Evolutionary conservation across 2,329 filamentous ascomycete genomes (phyloP), one percentile per base, ranked within the genome.

Genomic region (Colletotrichum chlorophyti): DNA sequence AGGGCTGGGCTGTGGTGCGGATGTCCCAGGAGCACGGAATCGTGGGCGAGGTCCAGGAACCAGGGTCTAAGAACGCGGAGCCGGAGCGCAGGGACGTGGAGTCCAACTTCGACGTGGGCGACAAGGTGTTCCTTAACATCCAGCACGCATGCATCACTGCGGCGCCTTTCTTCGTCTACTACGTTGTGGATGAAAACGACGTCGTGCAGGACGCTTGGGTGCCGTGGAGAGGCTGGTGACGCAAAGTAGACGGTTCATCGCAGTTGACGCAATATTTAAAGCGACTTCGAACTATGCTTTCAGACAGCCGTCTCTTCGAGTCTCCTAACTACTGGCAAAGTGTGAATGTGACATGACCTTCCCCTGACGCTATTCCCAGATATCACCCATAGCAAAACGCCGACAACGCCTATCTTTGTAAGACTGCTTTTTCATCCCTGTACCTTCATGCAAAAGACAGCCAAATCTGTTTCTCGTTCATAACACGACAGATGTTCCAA

Each of bases 401-500:
- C 9, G 6, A 4, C 23, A 38, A 24, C 46, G 12, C 4, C 29
- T 17, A 3, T 3, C 8, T 19, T 17, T 19, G 2, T 10, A 32
- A 9, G 19, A n/a, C 5, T 11, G n/a, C 11, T 7, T 19, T 9
- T 23, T 32, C 21, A 3, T 6, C 5, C 8, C 2, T 6, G 9
- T 51, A 14, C 10, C 53, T 34, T 69, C 64, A 80, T 17, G 78
- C 78, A 68, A 80, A 80, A 3, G 78, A 80, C 35, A 79, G 79
- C 77, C 75, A 79, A 27, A 80, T 78, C 54, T 78, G 74, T 32
- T 75, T 70, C 23, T 77, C 68, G 29, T 76, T 72, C 76, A 81
- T 80, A n/a, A 74, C 71, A 10, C 69, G 70, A 45, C 72, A 77
- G 21, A 81, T 68, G 41, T 69, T 73, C 78, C 78, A 81, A 2